phyloP scores from a whole-genome alignment of 2,329 filamentous ascomycete genomes.

The Phaeoacremonium minimum region DNA sequence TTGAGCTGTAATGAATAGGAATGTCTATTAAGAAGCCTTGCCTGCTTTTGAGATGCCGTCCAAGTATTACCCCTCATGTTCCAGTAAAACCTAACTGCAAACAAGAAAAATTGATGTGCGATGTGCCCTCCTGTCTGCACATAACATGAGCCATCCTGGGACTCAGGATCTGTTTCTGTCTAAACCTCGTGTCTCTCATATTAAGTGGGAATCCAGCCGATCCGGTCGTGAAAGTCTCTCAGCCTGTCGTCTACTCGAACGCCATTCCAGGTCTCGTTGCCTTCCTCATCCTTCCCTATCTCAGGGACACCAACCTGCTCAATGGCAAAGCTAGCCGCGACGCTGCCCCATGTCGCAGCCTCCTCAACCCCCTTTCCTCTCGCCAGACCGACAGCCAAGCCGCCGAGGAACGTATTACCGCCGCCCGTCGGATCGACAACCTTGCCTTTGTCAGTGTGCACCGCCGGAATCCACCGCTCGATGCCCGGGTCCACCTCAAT shows the following conservation, averaged over 20 bases:
- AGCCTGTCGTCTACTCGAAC: constrained; percentile 48
- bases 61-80: no score
- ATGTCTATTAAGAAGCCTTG: no score
- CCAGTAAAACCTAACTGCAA: no score
- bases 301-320: constrained; percentile 85
- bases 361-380: constrained; percentile 59
- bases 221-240: constrained; percentile 40
- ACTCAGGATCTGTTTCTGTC: no score
- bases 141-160: no score
- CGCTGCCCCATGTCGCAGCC: constrained; percentile 71
- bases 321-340: constrained; percentile 89
- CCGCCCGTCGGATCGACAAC: constrained; percentile 94
- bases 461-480: constrained; percentile 75
- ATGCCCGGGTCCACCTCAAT: constrained; percentile 61
- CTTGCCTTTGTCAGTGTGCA: constrained; percentile 49
- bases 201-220: constrained; percentile 13
- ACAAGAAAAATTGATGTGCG: no score
- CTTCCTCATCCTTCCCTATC: constrained; percentile 38
- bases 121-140: no score
- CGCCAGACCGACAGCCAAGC: constrained; percentile 53
- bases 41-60: no score
- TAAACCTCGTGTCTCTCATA: no score
- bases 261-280: constrained; percentile 59
- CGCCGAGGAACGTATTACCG: constrained; percentile 80
- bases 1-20: no score